Conservation (phyloP, 148 eudicot species). For the Drosera capensis region DNA sequence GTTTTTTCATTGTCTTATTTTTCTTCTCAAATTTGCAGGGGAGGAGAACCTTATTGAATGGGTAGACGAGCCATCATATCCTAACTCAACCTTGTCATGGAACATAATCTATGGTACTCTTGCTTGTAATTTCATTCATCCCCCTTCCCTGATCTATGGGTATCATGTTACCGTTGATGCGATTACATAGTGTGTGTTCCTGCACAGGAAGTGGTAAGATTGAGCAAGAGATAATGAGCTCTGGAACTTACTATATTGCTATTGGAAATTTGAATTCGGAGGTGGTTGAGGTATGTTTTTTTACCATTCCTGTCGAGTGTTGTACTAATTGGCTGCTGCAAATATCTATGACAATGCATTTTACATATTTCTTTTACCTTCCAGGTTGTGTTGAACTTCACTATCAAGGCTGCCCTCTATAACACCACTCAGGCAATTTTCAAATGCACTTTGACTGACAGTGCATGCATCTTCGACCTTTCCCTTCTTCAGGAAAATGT, state of each 20-base stretch:
- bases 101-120: neutral
- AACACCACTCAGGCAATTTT: conserved; percentile 40
- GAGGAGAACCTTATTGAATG: neutral
- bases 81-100: neutral
- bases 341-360: neutral
- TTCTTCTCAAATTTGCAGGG: neutral
- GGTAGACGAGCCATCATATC: neutral
- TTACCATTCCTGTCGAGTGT: neutral
- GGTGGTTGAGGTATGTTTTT: neutral
- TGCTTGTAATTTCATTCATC: neutral
- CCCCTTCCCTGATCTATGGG: neutral
- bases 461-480: conserved; percentile 40
- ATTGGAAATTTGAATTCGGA: neutral
- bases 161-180: neutral
- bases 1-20: no score
- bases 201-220: neutral
- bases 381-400: conserved; percentile 45
- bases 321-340: neutral
- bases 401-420: conserved; percentile 29
- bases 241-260: neutral
- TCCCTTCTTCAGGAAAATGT: conserved; percentile 32
- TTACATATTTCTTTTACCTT: conserved; percentile 5
- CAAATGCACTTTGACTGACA: conserved; percentile 35
- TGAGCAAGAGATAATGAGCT: neutral
- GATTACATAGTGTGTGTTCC: neutral